Base-by-base conservation (phyloP, 2,329 filamentous ascomycete species). In the Berkeleyomyces basicola region DNA sequence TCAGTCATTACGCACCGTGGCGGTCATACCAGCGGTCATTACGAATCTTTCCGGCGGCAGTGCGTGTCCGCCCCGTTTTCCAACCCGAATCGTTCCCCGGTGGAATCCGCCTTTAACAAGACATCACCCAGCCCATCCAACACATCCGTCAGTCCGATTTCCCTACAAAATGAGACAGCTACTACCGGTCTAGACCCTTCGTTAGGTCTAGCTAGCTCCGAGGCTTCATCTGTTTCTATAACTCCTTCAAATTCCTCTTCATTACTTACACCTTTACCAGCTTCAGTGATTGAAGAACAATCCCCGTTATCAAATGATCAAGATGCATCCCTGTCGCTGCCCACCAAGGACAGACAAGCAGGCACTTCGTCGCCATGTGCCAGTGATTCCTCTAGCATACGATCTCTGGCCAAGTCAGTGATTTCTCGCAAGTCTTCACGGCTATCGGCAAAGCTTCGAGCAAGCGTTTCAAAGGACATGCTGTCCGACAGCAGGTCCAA, bases 11-110 rank as follows among this genome's bases (percentile, higher is more conserved):
- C 89, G 31, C 93, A 99, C 71, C 95, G 95, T 70, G 93, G 93
- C 44, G 95, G 88, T 66, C 93, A 99, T 71, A 86, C 96, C 70
- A 96, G 90, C 69, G 93, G 93, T 0, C 93, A 99, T 71, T 99
- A 99, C 74, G 93, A 99, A 72, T 92, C 90, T 0, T 97, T 97
- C 72, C 82, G 93, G 42, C 82, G 93, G 44, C 93, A 97, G 72
- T 86, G 88, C 64, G 75, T 89, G 7, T 62, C 64, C 7, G 76
- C 86, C 2, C 91, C 91, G 0, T 97, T 85, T 70, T 87, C 89
- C 1, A 96, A 92, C 6, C 84, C 87, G 0, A 85, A 88, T 67
- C 84, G 84, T 0, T 92, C 95, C 72, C 86, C 87, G 65, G 80
- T 81, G 4, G 87, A 88, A 44, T 85, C 84, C 5, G 82, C 86